phyloP scores from a whole-genome alignment of 805 yeast genomes.

The Candida arabinofermentans region DNA sequence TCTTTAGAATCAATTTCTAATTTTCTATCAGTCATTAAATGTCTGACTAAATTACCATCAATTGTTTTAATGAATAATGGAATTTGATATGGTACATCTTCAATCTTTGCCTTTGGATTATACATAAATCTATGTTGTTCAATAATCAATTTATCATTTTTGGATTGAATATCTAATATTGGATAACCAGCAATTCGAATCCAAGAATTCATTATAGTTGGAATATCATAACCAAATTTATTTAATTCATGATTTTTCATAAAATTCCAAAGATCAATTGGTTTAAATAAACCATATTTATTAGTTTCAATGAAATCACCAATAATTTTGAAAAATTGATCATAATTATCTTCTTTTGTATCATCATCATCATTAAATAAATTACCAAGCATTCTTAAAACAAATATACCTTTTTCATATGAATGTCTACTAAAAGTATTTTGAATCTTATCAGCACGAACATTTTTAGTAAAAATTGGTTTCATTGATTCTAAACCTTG shows the following conservation, averaged over 20 bases:
- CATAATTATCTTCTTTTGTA: conserved; percentile 32
- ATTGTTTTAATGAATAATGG: conserved; percentile 46
- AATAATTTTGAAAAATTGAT: conserved; percentile 30
- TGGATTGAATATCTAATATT: conserved; percentile 35
- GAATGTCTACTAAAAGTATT: conserved; percentile 47
- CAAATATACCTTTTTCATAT: conserved; percentile 58
- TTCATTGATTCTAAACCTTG: conserved; percentile 32
- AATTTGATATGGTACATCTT: conserved; percentile 58
- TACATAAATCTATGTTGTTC: conserved; percentile 38
- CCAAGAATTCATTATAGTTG: conserved; percentile 58
- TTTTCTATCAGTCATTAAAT: conserved; percentile 41
- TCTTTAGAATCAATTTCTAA: conserved; percentile 19
- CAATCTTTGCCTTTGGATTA: conserved; percentile 31
- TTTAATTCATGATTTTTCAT: conserved; percentile 27
- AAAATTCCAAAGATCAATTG: conserved; percentile 50
- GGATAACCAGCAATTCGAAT: conserved; percentile 58
- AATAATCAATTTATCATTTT: conserved; percentile 28
- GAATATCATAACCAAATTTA: conserved; percentile 37
- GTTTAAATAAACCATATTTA: conserved; percentile 39
- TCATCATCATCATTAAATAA: conserved; percentile 32
- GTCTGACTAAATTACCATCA: conserved; percentile 35
- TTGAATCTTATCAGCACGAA: conserved; percentile 34
- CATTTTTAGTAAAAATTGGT: conserved; percentile 36
- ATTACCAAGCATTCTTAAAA: conserved; percentile 49
- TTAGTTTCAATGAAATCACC: conserved; percentile 35